Evolutionary conservation across 768 basidiomycete species (phyloP).

Genomic region (Tulasnella sp.): DNA sequence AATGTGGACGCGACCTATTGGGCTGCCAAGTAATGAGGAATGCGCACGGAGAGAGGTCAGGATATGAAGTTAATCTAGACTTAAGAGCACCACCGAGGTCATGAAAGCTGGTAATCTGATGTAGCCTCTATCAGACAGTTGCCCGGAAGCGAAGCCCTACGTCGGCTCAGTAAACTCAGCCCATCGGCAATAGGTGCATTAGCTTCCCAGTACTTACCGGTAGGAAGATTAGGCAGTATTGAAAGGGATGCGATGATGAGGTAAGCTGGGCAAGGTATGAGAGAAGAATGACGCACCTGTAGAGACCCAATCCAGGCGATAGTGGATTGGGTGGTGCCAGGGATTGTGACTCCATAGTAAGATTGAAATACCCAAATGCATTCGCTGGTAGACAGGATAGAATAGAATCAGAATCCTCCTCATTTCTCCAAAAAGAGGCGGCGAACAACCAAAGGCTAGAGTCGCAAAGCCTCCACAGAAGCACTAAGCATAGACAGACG

Average conservation of each 20-base stretch:
- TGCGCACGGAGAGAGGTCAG: background rate
- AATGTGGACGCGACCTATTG: background rate
- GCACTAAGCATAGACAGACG: background rate
- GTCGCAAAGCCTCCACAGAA: conserved; percentile 5
- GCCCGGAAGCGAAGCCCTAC: conserved; percentile 7
- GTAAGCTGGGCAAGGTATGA: background rate
- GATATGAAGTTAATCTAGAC: background rate
- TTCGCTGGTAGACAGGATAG: background rate
- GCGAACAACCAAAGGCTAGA: background rate
- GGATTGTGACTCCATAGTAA: background rate
- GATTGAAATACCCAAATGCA: conserved; percentile 11
- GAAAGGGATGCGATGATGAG: background rate
- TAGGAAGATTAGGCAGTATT: conserved; percentile 14
- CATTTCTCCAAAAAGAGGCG: background rate
- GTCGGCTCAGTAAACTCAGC: too few relatives aligned
- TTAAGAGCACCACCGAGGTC: background rate
- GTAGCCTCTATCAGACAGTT: conserved; percentile 7
- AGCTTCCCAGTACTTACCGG: conserved; percentile 5
- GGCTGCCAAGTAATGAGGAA: background rate
- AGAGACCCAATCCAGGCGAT: conserved; percentile 13
- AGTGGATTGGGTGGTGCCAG: conserved; percentile 4
- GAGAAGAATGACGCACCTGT: background rate
- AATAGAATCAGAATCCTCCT: background rate
- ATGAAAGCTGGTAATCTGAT: background rate
- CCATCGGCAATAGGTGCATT: too few relatives aligned